Base-by-base conservation (phyloP, 805 yeast species). In the Kodamaea kaohsiungensis region DNA sequence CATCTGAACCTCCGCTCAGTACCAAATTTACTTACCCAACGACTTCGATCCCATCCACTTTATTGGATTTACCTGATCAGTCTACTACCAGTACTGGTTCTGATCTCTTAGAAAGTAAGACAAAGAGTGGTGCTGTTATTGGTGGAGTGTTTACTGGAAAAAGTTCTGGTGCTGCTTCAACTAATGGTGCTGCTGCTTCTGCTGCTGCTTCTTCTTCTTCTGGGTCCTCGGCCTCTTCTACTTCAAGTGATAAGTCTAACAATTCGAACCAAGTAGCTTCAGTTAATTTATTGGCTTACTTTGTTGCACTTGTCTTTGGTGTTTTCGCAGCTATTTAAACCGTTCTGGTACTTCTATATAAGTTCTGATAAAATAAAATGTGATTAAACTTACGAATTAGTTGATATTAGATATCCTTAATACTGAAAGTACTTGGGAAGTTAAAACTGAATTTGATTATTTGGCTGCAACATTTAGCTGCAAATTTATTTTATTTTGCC, bases 1-100 rank as follows among this genome's bases (percentile, higher is more conserved):
- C 9, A n/a, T 16, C 35, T 13, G 52, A 48, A 27, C 39, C 43
- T 8, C 17, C 52, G 8, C 54, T 51, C 46, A 39, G 50, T 15
- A 12, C 13, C 10, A 5, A 30, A 3, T 30, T 30, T 30, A 5
- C 35, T 9, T 30, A 30, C 35, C 35, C 35, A 30, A 30, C 35
- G 3, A 30, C 35, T 30, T 30, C 35, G 10, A 30, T 30, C 13
- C 35, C 35, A 9, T 30, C 35, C 10, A 30, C 35, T 12, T 30
- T 30, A 30, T 30, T 30, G 35, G 35, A 30, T 10, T 12, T 30
- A 9, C 35, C 35, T 5, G 13, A 8, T 2, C 35, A 5, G 35
- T 30, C 35, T 27, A 7, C 33, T 6, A 12, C 35, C 10, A 30
- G 13, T 8, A 5, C 35, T 12, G 35, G 35, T 12, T 30, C 35